Conservation (phyloP, 148 eudicot species). For the Cornus florida region DNA sequence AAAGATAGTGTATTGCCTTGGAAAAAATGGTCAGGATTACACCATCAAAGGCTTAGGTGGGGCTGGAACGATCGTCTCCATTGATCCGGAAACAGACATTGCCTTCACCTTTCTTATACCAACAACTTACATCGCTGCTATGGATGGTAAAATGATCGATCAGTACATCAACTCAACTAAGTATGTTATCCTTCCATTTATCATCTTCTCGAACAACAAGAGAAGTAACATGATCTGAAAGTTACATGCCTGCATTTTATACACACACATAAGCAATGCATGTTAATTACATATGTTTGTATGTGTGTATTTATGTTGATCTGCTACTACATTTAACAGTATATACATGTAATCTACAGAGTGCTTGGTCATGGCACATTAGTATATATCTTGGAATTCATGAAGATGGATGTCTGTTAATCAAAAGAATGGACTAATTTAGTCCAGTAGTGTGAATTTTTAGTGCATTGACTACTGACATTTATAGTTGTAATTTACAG, state of each 20-base stretch:
- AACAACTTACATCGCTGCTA: slow-evolving; percentile 25
- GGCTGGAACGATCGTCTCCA: slow-evolving; percentile 46
- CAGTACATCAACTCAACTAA: slow-evolving; percentile 65
- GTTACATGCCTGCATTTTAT: too few relatives aligned
- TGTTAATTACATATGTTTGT: too few relatives aligned
- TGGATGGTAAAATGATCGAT: slow-evolving; percentile 37
- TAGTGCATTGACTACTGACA: neutral
- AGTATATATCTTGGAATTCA: too few relatives aligned
- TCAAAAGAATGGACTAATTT: too few relatives aligned
- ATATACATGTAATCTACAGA: too few relatives aligned
- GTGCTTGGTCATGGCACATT: too few relatives aligned
- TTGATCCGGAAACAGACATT: slow-evolving; percentile 21
- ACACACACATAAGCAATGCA: too few relatives aligned
- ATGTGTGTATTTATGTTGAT: too few relatives aligned
- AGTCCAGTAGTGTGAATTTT: neutral
- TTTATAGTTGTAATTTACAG: slow-evolving; percentile 23
- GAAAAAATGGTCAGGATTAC: slow-evolving; percentile 29
- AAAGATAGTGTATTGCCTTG: slow-evolving; percentile 57
- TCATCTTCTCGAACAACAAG: too few relatives aligned
- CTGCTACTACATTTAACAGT: too few relatives aligned
- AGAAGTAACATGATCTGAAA: too few relatives aligned
- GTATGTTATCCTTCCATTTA: slow-evolving; percentile 22
- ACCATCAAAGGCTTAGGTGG: slow-evolving; percentile 34
- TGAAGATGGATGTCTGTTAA: too few relatives aligned
- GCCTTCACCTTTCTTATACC: slow-evolving; percentile 39